These are phyloP conservation scores for Onygenales sp. DNA, from an alignment of 2,329 filamentous ascomycete species.

Conservation along the genomic window DNA sequence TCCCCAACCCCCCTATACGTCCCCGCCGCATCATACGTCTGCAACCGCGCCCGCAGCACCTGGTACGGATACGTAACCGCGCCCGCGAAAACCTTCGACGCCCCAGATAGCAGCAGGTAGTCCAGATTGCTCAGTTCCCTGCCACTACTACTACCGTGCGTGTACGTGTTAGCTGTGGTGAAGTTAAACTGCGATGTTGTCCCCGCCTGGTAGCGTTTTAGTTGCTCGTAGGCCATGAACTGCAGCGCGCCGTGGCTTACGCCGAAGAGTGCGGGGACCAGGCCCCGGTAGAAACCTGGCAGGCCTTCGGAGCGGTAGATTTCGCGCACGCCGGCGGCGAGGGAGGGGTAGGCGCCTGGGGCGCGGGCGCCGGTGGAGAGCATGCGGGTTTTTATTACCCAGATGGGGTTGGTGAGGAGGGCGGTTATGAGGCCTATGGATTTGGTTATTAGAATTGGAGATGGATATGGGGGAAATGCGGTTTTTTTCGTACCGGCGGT, in stretches of 20 bases:
- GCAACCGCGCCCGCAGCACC: conserved; percentile 76
- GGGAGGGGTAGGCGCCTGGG: conserved; percentile 70
- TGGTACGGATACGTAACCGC: conserved; percentile 90
- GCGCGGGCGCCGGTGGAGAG: conserved; percentile 67
- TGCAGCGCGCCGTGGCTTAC: conserved; percentile 90
- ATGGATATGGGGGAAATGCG: background rate
- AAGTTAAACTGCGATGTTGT: conserved; percentile 14
- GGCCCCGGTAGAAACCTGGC: conserved; percentile 76
- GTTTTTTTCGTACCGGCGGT: conserved; percentile 38
- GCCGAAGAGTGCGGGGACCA: conserved; percentile 72
- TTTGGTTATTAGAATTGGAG: background rate
- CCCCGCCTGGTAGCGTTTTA: conserved; percentile 53
- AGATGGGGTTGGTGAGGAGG: conserved; percentile 83
- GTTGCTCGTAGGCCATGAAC: conserved; percentile 84
- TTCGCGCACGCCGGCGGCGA: conserved; percentile 58
- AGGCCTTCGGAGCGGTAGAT: conserved; percentile 64
- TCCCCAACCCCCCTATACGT: conserved; percentile 65
- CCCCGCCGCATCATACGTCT: conserved; percentile 74
- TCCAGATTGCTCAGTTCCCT: conserved; percentile 57
- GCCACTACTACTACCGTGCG: conserved; percentile 15
- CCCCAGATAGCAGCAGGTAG: conserved; percentile 68
- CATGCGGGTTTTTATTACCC: conserved; percentile 98
- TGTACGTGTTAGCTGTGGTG: conserved; percentile 10
- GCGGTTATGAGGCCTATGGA: conserved; percentile 62
- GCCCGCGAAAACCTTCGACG: conserved; percentile 82